Percentiles rank a stretch among this genome's conserved stretches.
These are phyloP conservation scores for Backusella liffmaniae DNA, from an alignment of 192 early-diverging fungal genomes.

Conservation along the genomic window DNA sequence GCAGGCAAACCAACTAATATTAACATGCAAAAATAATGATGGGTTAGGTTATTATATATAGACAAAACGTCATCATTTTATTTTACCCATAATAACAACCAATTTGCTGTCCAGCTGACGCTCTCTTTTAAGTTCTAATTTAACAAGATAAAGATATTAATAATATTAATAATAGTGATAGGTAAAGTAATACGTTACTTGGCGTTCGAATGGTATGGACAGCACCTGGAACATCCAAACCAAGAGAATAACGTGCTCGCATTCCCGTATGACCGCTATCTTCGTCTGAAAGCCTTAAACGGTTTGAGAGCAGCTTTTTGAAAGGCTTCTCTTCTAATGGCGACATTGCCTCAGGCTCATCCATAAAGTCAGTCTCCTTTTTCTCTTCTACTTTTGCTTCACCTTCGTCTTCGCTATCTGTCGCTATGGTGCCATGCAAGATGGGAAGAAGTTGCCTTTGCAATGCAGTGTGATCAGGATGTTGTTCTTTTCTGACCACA, in stretches of 20 bases:
- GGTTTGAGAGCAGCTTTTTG: background rate
- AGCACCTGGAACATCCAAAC: constrained; percentile 49
- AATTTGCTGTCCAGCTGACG: constrained; percentile 87
- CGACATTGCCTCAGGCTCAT: background rate
- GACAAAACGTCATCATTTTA: background rate
- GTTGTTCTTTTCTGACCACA: background rate
- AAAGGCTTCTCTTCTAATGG: background rate
- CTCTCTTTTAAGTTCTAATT: constrained; percentile 39
- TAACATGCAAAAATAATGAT: background rate
- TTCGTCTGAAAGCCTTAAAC: background rate
- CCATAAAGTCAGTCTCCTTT: background rate
- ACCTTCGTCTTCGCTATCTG: background rate
- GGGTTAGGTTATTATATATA: background rate
- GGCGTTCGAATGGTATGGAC: constrained; percentile 45
- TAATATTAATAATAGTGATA: background rate
- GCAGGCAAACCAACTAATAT: constrained; percentile 86
- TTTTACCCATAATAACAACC: constrained; percentile 87
- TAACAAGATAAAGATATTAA: background rate
- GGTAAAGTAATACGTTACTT: constrained; percentile 25
- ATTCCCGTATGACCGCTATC: background rate
- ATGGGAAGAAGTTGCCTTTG: background rate
- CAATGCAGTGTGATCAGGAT: background rate
- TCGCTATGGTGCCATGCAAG: background rate
- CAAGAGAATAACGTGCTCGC: constrained; percentile 19
- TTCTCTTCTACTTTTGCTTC: background rate